Percentiles rank a stretch among this genome's conserved stretches.
Evolutionary conservation across 225 moss, liverwort and hornwort species (phyloP).

Genomic region (Anthoceros angustus): DNA sequence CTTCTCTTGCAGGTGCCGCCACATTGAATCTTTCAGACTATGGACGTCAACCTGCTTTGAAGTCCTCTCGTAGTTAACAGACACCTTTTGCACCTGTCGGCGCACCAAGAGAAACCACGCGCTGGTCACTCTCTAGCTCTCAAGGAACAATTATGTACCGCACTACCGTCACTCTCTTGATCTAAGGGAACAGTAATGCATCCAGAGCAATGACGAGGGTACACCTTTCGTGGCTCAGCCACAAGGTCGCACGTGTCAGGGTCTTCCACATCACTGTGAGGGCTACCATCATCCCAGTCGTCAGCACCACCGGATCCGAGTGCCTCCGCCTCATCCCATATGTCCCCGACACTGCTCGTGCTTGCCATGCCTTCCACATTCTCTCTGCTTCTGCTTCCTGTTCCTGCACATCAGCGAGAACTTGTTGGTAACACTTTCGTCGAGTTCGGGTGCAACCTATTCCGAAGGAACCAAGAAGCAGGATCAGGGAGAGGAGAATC

Average conservation of each 20-base stretch:
- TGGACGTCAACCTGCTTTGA: constrained; percentile 92
- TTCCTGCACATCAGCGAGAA: not conserved
- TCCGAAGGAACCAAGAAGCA: not conserved
- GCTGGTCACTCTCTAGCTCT: constrained; percentile 4
- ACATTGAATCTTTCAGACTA: constrained; percentile 62
- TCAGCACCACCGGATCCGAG: constrained; percentile 26
- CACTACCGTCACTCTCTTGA: too few species aligned
- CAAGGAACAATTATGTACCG: not conserved
- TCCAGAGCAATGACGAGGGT: not conserved
- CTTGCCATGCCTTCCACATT: constrained; percentile 8
- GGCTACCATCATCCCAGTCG: constrained; percentile 40
- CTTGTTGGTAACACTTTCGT: not conserved
- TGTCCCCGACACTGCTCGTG: constrained; percentile 25
- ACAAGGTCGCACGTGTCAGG: constrained; percentile 41
- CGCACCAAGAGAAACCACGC: constrained; percentile 7
- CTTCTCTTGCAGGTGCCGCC: constrained; percentile 48
- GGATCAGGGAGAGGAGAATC: not conserved
- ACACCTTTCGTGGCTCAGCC: constrained; percentile 74
- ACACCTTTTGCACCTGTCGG: constrained; percentile 55
- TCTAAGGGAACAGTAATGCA: too few species aligned
- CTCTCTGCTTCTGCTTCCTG: constrained; percentile 4
- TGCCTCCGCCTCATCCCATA: constrained; percentile 42
- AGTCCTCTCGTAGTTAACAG: constrained; percentile 59
- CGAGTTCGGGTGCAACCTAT: constrained; percentile 4
- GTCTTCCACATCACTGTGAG: constrained; percentile 43